Conservation (phyloP, 305 asterid species). For the Euphrasia arctica region DNA sequence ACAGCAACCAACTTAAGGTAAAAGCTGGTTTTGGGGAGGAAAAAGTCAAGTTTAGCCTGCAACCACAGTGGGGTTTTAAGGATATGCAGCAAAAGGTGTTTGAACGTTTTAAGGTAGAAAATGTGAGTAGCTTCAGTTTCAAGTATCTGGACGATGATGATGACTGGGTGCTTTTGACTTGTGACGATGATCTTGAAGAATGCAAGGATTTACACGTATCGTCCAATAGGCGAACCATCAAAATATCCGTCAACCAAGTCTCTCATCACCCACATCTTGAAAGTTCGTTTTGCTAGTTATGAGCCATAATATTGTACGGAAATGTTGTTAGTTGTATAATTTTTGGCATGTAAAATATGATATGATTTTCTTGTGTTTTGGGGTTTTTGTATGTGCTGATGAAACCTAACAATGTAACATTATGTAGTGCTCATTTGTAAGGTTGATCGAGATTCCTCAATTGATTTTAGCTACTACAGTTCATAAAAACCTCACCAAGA, state of each 20-base stretch:
- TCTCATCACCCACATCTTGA: conserved; percentile 28
- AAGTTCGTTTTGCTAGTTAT: conserved; percentile 30
- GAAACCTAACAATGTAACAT: too few species aligned
- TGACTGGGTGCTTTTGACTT: conserved; percentile 85
- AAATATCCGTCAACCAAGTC: conserved; percentile 48
- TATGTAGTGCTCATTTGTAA: too few species aligned
- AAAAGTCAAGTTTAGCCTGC: conserved; percentile 63
- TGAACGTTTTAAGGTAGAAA: conserved; percentile 58
- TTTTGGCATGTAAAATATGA: too few species aligned
- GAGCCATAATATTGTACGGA: not conserved
- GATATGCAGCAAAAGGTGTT: conserved; percentile 52
- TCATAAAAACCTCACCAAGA: too few species aligned
- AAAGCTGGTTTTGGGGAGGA: conserved; percentile 73
- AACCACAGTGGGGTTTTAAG: conserved; percentile 50
- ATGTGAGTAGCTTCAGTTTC: conserved; percentile 41
- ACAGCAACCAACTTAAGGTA: conserved; percentile 32
- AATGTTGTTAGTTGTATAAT: too few species aligned
- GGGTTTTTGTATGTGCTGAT: too few species aligned
- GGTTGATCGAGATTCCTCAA: too few species aligned
- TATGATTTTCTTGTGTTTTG: too few species aligned
- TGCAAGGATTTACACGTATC: conserved; percentile 62
- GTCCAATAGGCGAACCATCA: conserved; percentile 45
- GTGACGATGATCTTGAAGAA: conserved; percentile 87
- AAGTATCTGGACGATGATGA: conserved; percentile 76
- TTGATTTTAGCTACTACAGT: too few species aligned